A percentile compares a stretch with the other conserved stretches of the same genome.
Conservation (phyloP, 2,329 filamentous ascomycete genomes). For the Paracorniculantispora psalliotae region DNA sequence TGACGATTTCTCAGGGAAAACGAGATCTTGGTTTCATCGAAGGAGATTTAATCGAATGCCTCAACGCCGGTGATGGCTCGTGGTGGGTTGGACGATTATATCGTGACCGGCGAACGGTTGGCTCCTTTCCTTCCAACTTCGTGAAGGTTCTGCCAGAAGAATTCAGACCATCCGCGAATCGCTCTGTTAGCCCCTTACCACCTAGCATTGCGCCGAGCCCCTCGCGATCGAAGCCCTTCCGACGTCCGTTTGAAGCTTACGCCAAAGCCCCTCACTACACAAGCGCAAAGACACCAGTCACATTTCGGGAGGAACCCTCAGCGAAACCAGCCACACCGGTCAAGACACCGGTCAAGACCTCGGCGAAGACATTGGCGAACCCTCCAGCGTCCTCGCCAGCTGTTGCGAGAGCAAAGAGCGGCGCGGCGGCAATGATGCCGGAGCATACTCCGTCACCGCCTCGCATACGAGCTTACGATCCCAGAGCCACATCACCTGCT, state of each 20-base stretch:
- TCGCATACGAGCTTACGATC: slow-evolving; percentile 24
- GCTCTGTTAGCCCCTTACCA: slow-evolving; percentile 57
- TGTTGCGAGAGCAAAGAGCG: slow-evolving; percentile 7
- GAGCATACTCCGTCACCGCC: slow-evolving; percentile 18
- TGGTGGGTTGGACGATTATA: slow-evolving; percentile 97
- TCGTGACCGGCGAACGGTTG: slow-evolving; percentile 84
- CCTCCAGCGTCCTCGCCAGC: neutral
- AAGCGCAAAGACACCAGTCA: slow-evolving; percentile 55
- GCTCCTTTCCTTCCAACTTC: slow-evolving; percentile 95
- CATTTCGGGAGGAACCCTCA: slow-evolving; percentile 42
- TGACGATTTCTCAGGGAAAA: slow-evolving; percentile 58
- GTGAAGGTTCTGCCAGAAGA: slow-evolving; percentile 82
- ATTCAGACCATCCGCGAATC: slow-evolving; percentile 66
- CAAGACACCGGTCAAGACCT: too few relatives aligned
- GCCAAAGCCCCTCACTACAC: slow-evolving; percentile 62
- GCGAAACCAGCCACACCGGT: neutral
- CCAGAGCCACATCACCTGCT: slow-evolving; percentile 27
- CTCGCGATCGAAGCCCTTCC: slow-evolving; percentile 58
- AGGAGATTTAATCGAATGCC: slow-evolving; percentile 93
- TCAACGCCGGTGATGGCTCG: slow-evolving; percentile 94
- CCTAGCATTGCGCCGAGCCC: slow-evolving; percentile 50
- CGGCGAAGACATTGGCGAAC: too few relatives aligned
- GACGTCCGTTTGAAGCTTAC: slow-evolving; percentile 64
- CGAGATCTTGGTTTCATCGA: slow-evolving; percentile 95
- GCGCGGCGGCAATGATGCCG: neutral